phyloP scores from a whole-genome alignment of 2,329 filamentous ascomycete species.

The Penicillium italicum region DNA sequence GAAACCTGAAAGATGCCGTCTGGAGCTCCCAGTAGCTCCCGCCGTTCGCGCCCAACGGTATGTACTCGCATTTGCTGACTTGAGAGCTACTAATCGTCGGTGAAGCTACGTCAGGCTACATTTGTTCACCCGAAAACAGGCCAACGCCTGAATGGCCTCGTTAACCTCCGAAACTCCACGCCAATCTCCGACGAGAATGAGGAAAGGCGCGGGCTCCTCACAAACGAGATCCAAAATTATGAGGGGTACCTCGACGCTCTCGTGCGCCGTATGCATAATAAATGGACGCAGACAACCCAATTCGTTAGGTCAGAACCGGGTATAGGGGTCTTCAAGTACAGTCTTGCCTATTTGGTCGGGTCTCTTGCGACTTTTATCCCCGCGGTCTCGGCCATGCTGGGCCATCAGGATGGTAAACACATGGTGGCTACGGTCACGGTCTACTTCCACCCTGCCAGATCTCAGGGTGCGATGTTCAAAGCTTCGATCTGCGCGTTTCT shows the following conservation, averaged over 20 bases:
- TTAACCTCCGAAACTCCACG: constrained; percentile 64
- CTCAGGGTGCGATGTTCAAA: constrained; percentile 84
- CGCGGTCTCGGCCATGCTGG: constrained; percentile 67
- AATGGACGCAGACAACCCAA: constrained; percentile 45
- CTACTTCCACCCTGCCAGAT: constrained; percentile 88
- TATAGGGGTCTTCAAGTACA: constrained; percentile 82
- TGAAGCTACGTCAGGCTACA: constrained; percentile 72
- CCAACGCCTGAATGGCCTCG: constrained; percentile 74
- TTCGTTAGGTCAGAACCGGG: constrained; percentile 71
- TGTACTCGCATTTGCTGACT: constrained; percentile 8
- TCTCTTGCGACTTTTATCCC: constrained; percentile 82
- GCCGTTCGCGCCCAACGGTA: constrained; percentile 36
- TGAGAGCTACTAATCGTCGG: constrained; percentile 2
- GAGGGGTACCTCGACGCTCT: constrained; percentile 17
- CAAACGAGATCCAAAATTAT: constrained; percentile 22
- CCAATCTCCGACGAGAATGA: constrained; percentile 20
- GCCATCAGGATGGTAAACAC: constrained; percentile 85
- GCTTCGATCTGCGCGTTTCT: constrained; percentile 71
- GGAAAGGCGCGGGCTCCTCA: constrained; percentile 36
- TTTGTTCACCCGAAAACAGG: constrained; percentile 84
- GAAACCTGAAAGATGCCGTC: constrained; percentile 28
- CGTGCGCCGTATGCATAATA: constrained; percentile 32
- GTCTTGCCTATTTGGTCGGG: constrained; percentile 80
- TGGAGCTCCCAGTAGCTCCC: constrained; percentile 31
- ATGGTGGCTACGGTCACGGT: constrained; percentile 90